Conservation (phyloP, 2,329 filamentous ascomycete species). For the Talaromyces sp. region DNA sequence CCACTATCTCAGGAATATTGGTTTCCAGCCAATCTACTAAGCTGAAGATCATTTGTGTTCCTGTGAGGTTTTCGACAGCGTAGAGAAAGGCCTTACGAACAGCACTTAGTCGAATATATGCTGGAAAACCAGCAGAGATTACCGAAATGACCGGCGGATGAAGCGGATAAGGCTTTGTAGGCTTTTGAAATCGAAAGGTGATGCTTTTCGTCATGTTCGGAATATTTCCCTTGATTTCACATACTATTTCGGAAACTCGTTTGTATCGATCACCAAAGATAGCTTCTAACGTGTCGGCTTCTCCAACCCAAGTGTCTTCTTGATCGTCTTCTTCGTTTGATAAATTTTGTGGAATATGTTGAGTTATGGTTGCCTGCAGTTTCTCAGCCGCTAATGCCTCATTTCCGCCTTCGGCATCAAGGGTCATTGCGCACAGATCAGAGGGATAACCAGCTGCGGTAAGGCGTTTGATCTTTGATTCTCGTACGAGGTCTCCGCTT, state of each 20-base stretch:
- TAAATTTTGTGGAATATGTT: conserved; percentile 31
- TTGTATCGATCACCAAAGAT: conserved; percentile 76
- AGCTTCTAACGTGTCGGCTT: conserved; percentile 76
- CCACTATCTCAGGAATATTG: conserved; percentile 75
- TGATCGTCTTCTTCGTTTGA: conserved; percentile 30
- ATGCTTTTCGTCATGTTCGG: conserved; percentile 44
- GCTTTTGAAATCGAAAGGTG: conserved; percentile 64
- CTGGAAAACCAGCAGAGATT: conserved; percentile 65
- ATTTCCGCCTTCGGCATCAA: conserved; percentile 66
- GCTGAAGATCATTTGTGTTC: conserved; percentile 88
- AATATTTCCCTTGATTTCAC: conserved; percentile 64
- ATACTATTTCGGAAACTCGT: conserved; percentile 59
- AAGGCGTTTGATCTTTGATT: conserved; percentile 77
- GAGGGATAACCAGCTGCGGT: conserved; percentile 77
- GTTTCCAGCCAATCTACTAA: conserved; percentile 88
- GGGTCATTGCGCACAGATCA: conserved; percentile 75
- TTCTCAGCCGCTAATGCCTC: conserved; percentile 73
- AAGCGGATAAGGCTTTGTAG: conserved; percentile 66
- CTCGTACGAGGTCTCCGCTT: conserved; percentile 72
- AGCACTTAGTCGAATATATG: conserved; percentile 89
- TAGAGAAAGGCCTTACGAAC: conserved; percentile 72
- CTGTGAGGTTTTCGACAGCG: conserved; percentile 65
- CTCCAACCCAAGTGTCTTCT: conserved; percentile 71
- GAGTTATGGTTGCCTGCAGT: conserved; percentile 68
- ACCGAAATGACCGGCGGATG: conserved; percentile 66